Evolutionary conservation across 2,329 filamentous ascomycete species (phyloP).

Genomic region (Apiospora marii): DNA sequence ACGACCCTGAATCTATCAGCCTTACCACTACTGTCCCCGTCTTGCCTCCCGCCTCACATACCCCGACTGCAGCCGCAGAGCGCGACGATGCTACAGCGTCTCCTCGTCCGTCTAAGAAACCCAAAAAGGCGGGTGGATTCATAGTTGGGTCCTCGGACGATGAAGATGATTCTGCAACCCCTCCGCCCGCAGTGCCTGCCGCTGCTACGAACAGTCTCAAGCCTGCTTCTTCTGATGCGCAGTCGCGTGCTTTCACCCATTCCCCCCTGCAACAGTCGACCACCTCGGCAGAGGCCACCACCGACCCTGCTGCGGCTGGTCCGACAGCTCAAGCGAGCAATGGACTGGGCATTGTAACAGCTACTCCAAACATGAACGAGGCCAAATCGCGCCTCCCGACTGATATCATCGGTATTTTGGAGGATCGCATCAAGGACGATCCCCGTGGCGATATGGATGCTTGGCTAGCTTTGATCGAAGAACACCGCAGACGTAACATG

Average conservation of each 20-base stretch:
- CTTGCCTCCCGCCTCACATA: conserved; percentile 22
- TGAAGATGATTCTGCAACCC: conserved; percentile 51
- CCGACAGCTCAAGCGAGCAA: conserved; percentile 30
- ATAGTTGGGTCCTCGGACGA: conserved; percentile 67
- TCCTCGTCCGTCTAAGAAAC: conserved; percentile 59
- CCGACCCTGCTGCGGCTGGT: conserved; percentile 26
- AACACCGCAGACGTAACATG: conserved; percentile 83
- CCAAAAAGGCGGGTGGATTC: conserved; percentile 67
- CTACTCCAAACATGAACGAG: conserved; percentile 23
- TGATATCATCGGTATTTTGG: conserved; percentile 80
- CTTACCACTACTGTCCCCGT: conserved; percentile 40
- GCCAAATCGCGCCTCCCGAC: conserved; percentile 56
- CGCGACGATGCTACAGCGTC: conserved; percentile 40
- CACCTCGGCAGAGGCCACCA: conserved; percentile 31
- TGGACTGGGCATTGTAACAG: conserved; percentile 24
- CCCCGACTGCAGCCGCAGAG: conserved; percentile 34
- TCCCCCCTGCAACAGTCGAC: conserved; percentile 38
- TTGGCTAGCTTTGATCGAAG: conserved; percentile 86
- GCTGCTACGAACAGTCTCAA: conserved; percentile 32
- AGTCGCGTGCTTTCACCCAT: conserved; percentile 32
- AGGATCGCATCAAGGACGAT: conserved; percentile 91
- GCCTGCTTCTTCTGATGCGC: conserved; percentile 36
- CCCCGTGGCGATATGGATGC: conserved; percentile 91
- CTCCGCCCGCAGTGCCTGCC: conserved; percentile 28
- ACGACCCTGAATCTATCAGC: conserved; percentile 64